These are phyloP conservation scores for Chlamydomonas sphaeroides DNA, from an alignment of 139 green algal species.

Conservation along the genomic window DNA sequence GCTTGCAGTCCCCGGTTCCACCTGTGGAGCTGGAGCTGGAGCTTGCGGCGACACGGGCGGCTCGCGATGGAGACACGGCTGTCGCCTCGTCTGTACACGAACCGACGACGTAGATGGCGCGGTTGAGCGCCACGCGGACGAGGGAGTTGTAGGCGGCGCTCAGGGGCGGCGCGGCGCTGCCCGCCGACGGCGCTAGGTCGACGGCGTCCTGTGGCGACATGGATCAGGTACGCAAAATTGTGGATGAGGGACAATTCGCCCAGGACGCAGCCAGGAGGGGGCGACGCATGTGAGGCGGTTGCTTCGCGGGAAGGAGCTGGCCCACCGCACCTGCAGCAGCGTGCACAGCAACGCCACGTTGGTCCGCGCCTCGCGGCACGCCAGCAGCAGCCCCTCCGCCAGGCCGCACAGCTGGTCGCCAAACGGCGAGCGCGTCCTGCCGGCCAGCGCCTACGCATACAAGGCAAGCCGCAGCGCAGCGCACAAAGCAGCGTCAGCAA, in stretches of 20 bases:
- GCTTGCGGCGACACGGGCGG: too few relatives aligned
- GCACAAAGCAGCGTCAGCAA: too few relatives aligned
- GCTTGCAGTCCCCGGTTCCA: not conserved
- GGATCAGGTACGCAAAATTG: too few relatives aligned
- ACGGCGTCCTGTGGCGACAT: constrained; percentile 5
- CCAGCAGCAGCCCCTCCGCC: constrained; percentile 13
- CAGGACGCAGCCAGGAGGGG: too few relatives aligned
- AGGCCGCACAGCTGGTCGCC: constrained; percentile 4
- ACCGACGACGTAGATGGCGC: constrained; percentile 8
- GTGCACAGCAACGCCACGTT: constrained; percentile 16
- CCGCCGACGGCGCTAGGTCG: not conserved
- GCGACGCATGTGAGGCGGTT: too few relatives aligned
- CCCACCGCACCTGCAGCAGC: constrained; percentile 14
- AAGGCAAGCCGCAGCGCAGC: too few relatives aligned
- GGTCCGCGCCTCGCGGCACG: not conserved
- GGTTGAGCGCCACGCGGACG: not conserved
- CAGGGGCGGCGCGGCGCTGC: not conserved
- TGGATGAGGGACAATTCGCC: too few relatives aligned
- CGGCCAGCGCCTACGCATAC: constrained; percentile 23
- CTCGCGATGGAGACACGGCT: not conserved
- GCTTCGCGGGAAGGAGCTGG: too few relatives aligned
- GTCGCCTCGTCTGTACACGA: not conserved
- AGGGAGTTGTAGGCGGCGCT: not conserved
- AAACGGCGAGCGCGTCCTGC: not conserved
- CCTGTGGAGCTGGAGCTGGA: not conserved